Conservation (phyloP, 2,329 filamentous ascomycete species). For the Apiospora hydei region DNA sequence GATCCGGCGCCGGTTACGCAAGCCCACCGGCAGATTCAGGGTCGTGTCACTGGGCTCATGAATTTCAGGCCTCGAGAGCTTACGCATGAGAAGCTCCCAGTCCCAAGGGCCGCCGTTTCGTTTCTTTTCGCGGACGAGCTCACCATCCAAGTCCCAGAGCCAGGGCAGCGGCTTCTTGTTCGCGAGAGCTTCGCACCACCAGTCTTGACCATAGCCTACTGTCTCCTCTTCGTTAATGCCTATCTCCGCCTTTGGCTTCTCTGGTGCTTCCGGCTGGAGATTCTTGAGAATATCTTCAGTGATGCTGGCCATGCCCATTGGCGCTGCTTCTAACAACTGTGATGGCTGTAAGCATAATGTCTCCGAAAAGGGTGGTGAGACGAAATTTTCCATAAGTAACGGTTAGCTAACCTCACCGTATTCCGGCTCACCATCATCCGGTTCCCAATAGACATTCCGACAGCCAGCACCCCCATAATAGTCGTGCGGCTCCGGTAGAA, state of each 20-base stretch:
- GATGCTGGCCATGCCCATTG: background rate
- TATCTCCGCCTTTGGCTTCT: background rate
- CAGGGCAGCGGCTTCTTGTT: background rate
- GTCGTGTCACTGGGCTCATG: background rate
- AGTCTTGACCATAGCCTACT: background rate
- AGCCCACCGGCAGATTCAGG: background rate
- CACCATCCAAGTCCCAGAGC: slow-evolving; percentile 1
- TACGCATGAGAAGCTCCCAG: background rate
- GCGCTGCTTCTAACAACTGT: background rate
- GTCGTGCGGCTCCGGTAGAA: background rate
- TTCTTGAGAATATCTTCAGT: background rate
- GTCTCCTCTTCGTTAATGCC: background rate
- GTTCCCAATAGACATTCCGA: background rate
- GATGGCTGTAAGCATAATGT: background rate
- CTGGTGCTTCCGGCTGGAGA: background rate
- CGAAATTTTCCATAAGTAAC: background rate
- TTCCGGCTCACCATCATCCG: background rate
- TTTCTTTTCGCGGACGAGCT: background rate
- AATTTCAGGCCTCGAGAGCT: background rate
- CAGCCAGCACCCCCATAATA: background rate
- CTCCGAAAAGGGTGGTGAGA: background rate
- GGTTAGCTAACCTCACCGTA: background rate
- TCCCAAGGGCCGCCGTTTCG: background rate
- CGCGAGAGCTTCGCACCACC: background rate
- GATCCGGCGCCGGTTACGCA: background rate